A percentile compares a stretch with the other conserved stretches of the same genome.
phyloP scores from a whole-genome alignment of 768 basidiomycete species.

The Leccinum subtestaceum region DNA sequence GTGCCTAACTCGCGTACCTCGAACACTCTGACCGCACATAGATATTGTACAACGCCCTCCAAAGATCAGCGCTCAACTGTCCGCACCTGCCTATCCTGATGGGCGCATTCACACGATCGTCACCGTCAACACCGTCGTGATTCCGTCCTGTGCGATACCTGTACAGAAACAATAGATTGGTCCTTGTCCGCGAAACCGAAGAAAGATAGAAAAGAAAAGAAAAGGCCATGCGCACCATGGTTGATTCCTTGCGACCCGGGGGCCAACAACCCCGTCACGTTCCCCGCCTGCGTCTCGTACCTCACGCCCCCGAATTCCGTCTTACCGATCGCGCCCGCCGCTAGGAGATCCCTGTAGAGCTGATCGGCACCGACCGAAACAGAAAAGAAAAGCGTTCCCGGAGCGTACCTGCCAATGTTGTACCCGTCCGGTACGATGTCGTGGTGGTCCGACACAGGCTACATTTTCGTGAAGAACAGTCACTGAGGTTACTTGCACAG shows the following conservation, averaged over 20 bases:
- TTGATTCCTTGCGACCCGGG: constrained; percentile 46
- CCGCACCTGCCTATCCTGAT: not conserved
- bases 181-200: not conserved
- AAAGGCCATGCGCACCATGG: constrained; percentile 38
- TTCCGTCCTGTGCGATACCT: constrained; percentile 62
- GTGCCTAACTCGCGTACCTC: too few species aligned
- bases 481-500: not conserved
- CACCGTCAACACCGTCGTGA: constrained; percentile 53
- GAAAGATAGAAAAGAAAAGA: not conserved
- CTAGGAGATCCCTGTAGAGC: constrained; percentile 36
- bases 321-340: constrained; percentile 37
- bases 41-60: not conserved
- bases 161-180: not conserved
- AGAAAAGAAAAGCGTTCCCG: not conserved
- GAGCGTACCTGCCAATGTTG: constrained; percentile 42
- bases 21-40: not conserved
- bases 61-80: not conserved
- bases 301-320: constrained; percentile 41
- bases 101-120: constrained; percentile 37
- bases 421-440: constrained; percentile 49
- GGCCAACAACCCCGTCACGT: constrained; percentile 52
- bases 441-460: constrained; percentile 37
- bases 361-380: not conserved
- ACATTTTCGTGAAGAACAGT: not conserved
- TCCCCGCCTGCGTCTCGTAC: constrained; percentile 46